These are phyloP conservation scores for Curvularia sp. DNA, from an alignment of 2,329 filamentous ascomycete species.

Conservation along the genomic window DNA sequence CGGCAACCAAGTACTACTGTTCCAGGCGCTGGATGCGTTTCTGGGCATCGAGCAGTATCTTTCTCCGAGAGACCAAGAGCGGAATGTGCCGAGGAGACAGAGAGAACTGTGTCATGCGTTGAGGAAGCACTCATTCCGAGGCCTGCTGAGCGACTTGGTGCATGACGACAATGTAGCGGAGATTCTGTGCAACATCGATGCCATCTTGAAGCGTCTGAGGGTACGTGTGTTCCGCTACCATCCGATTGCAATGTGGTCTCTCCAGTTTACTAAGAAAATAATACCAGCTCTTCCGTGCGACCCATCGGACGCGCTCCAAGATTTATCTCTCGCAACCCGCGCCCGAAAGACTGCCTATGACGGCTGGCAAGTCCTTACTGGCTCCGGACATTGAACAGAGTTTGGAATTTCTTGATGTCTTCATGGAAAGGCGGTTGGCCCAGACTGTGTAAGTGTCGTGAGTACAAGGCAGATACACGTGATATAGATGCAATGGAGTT, in stretches of 20 bases:
- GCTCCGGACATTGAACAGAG: not conserved
- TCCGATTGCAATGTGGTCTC: not conserved
- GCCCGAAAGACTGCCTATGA: constrained; percentile 11
- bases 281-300: constrained; percentile 11
- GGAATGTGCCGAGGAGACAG: constrained; percentile 7
- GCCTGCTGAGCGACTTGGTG: not conserved
- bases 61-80: constrained; percentile 2
- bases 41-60: constrained; percentile 15
- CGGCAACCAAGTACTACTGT: constrained; percentile 10
- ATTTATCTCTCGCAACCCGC: constrained; percentile 12
- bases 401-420: constrained; percentile 1
- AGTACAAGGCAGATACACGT: not conserved
- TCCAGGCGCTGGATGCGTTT: constrained; percentile 13
- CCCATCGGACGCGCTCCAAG: constrained; percentile 8
- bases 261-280: not conserved
- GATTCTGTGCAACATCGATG: not conserved
- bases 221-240: constrained; percentile 3
- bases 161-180: not conserved
- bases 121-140: constrained; percentile 8
- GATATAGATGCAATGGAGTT: not conserved
- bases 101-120: constrained; percentile 6
- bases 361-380: constrained; percentile 12
- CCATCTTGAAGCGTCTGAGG: constrained; percentile 7
- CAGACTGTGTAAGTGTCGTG: constrained; percentile 2
- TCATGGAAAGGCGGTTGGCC: constrained; percentile 6